Base-by-base conservation (phyloP, 257 asterid genomes). In the Nemophila menziesii region DNA sequence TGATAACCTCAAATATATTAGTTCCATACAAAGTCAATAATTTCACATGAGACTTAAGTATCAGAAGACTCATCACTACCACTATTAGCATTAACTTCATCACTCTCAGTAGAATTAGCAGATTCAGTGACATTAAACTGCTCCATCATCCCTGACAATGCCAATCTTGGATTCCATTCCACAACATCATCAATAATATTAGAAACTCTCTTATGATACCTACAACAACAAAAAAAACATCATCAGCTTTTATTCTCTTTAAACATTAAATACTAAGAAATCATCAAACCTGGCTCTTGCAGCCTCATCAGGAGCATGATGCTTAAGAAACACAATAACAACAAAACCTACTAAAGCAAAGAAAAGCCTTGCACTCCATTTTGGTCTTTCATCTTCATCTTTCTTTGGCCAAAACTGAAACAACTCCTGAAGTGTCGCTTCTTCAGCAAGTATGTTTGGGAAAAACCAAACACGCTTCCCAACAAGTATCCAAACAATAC, bases 301-400 rank as follows among this genome's bases (percentile, higher is more conserved):
- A 51, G 99, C 99, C 76, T 90, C 99, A 52, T 90, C 99, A 21
- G 99, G 99, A 39, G 99, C 99, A 61, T 90, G 99, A 68, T 90
- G 99, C 80, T 94, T 85, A 67, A 90, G 62, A 22, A 90, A 44
- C 49, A 71, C 52, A 62, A 90, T 52, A 54, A 66, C 83, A 43
- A 77, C 67, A 64, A 77, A 73, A 44, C 83, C 75, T 6, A 73
- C 79, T 21, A 75, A 13, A 33, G 96, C 75, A 65, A 45, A 90
- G 66, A 90, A 81, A 22, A 90, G 68, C 75, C 99, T 67, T 13
- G 93, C 96, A 5, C 94, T 76, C 99, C 96, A 90, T 67, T 90
- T 85, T 1, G 99, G 94, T 50, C 72, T 78, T 59, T 79, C 99
- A 4, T 55, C 83, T 69, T 81, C 96, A 34, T 90, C 99, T 69